Base-by-base conservation (phyloP, 148 eudicot genomes). In the Vaccinium corymbosum region DNA sequence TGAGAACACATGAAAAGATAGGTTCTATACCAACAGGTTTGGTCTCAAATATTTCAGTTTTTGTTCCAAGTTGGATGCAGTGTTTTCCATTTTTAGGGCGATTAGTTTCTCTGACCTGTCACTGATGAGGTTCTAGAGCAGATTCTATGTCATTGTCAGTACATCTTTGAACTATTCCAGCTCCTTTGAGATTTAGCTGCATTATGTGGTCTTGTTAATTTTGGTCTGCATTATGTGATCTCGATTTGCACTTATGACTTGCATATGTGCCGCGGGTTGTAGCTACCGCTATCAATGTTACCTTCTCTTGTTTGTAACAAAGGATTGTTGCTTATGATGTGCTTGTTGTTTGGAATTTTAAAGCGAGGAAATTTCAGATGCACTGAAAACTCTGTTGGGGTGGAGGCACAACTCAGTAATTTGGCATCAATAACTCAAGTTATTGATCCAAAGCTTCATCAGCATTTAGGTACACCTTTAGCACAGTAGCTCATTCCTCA, bases 371-470 rank as follows among this genome's bases (percentile, higher is more conserved):
- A 97, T 88, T 97, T 97, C 92, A 93, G 92, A 93, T 92, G 92
- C 88, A 93, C 93, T 61, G 99, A 92, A 82, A 92, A 92, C 82
- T 93, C 98, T 52, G 93, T 97, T 85, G 99, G 99, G 32, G 99
- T 97, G 82, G 98, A 94, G 91, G 82, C 91, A 78, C 99, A 97
- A 86, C 97, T 97, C 74, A 86, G 85, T 83, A 92, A 90, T 87
- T 89, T 97, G 88, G 96, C 99, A 85, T 84, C 95, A 76, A 86
- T 97, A 81, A 94, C 96, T 76, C 97, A 97, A 92, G 92, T 92
- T 85, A 87, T 94, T 86, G 99, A 97, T 89, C 99, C 99, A 78
- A 97, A 97, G 86, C 99, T 97, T 88, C 99, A 97, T 90, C 94
- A 92, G 80, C 99, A 95, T 89, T 89, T 97, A 85, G 99, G 99